Evolutionary conservation across 2,329 filamentous ascomycete genomes (phyloP).

Genomic region (Septoria petroselini): DNA sequence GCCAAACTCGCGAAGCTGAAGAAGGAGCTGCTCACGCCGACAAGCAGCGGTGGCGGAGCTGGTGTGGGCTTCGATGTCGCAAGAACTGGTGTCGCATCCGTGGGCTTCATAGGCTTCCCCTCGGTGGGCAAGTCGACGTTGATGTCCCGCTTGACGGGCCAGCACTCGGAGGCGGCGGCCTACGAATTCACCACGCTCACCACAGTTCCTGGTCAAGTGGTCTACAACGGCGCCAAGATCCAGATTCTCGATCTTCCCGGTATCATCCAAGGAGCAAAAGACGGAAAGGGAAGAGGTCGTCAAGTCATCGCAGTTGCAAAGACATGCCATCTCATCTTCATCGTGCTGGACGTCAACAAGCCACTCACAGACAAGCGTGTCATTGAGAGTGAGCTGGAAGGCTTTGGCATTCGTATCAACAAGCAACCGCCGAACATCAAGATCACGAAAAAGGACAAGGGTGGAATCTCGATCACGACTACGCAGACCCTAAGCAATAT

Average conservation of each 20-base stretch:
- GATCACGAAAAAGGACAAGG: conserved; percentile 99
- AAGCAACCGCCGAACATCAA: conserved; percentile 96
- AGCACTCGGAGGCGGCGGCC: conserved; percentile 93
- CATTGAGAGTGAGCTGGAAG: conserved; percentile 92
- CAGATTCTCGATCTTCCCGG: conserved; percentile 98
- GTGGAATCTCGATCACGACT: conserved; percentile 91
- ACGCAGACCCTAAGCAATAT: conserved; percentile 91
- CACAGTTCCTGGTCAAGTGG: conserved; percentile 91
- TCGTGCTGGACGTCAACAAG: conserved; percentile 97
- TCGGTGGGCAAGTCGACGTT: conserved; percentile 98
- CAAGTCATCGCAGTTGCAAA: conserved; percentile 99
- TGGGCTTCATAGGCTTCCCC: conserved; percentile 97
- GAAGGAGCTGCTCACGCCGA: conserved; percentile 86
- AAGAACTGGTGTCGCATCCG: conserved; percentile 91
- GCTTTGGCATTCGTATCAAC: conserved; percentile 97
- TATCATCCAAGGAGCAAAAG: conserved; percentile 98
- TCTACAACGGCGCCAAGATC: conserved; percentile 94
- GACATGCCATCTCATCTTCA: conserved; percentile 98
- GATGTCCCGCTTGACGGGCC: conserved; percentile 90
- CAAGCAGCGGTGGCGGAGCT: conserved; percentile 68
- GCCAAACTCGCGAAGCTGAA: conserved; percentile 98
- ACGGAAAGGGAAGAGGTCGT: conserved; percentile 93
- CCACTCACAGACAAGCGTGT: conserved; percentile 93
- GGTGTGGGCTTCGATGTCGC: conserved; percentile 96
- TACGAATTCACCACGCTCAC: conserved; percentile 99